A percentile compares a stretch with the other conserved stretches of the same genome.
Conservation (phyloP, 495 filamentous ascomycete species). For the Aspergillus egyptiacus region DNA sequence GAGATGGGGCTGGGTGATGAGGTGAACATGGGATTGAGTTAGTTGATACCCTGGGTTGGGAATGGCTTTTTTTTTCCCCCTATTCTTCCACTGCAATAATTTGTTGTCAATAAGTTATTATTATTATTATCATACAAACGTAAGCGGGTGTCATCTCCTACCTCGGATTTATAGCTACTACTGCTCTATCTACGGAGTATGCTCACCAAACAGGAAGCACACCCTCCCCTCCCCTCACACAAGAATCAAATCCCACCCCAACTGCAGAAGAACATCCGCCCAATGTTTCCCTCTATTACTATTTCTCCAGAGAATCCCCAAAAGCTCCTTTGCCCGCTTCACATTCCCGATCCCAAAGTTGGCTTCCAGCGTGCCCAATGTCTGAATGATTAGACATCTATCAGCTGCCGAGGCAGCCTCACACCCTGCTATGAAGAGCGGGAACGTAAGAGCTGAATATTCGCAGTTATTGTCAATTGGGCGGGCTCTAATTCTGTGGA, state of each 20-base stretch:
- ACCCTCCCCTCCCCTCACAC: constrained; percentile 15
- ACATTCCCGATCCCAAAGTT: constrained; percentile 45
- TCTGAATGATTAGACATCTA: constrained; percentile 25
- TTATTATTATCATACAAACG: constrained; percentile 4
- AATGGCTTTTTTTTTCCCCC: neutral
- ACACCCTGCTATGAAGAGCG: constrained; percentile 38
- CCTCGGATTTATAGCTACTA: too few relatives aligned
- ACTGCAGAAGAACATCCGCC: constrained; percentile 36
- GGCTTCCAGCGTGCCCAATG: constrained; percentile 26
- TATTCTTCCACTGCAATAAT: neutral
- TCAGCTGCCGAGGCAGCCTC: constrained; percentile 26
- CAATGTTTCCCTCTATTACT: constrained; percentile 26
- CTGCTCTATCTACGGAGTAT: too few relatives aligned
- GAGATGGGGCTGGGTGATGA: constrained; percentile 48
- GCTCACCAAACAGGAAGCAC: neutral
- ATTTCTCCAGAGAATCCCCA: constrained; percentile 29
- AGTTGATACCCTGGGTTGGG: constrained; percentile 15
- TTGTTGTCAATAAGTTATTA: neutral
- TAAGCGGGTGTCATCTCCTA: too few relatives aligned
- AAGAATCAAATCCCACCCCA: constrained; percentile 41
- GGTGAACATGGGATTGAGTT: constrained; percentile 50
- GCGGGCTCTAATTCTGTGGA: constrained; percentile 24
- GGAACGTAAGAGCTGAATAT: constrained; percentile 41
- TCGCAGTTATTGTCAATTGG: constrained; percentile 37
- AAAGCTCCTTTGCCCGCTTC: constrained; percentile 35